Conservation (phyloP, 2,329 filamentous ascomycete genomes). For the Aspergillus sp. region DNA sequence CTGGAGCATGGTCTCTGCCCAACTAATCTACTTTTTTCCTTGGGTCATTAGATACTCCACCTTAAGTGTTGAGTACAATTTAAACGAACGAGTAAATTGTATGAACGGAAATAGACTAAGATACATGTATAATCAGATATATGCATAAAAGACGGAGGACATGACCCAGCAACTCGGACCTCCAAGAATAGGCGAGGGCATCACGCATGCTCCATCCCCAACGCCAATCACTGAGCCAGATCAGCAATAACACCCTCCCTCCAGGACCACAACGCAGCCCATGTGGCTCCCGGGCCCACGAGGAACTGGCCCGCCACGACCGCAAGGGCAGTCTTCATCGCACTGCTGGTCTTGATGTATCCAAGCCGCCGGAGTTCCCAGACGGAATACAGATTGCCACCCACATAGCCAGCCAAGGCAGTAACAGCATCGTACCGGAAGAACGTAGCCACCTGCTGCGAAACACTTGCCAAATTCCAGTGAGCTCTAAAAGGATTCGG, state of each 20-base stretch:
- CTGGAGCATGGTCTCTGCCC: no score
- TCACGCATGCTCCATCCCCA: no score
- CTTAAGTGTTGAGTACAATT: no score
- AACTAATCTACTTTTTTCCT: no score
- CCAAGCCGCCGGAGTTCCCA: slow-evolving; percentile 1
- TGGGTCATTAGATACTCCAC: no score
- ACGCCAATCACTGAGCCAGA: background rate
- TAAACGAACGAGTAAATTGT: no score
- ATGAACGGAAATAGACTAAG: no score
- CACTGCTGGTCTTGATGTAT: background rate
- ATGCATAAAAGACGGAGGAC: no score
- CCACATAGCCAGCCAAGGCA: background rate
- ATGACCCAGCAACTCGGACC: background rate
- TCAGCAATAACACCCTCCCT: background rate
- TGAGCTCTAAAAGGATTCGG: background rate
- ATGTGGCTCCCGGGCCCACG: background rate
- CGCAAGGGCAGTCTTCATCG: background rate
- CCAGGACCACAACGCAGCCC: slow-evolving; percentile 3
- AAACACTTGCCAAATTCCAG: background rate
- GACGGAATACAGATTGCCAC: background rate
- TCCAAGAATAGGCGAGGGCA: background rate
- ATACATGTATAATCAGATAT: no score
- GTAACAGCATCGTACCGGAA: slow-evolving; percentile 1
- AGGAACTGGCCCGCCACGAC: background rate
- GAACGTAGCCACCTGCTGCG: background rate